Evolutionary conservation across 129 eudicot species (phyloP).

Genomic region (Deinandra increscens): DNA sequence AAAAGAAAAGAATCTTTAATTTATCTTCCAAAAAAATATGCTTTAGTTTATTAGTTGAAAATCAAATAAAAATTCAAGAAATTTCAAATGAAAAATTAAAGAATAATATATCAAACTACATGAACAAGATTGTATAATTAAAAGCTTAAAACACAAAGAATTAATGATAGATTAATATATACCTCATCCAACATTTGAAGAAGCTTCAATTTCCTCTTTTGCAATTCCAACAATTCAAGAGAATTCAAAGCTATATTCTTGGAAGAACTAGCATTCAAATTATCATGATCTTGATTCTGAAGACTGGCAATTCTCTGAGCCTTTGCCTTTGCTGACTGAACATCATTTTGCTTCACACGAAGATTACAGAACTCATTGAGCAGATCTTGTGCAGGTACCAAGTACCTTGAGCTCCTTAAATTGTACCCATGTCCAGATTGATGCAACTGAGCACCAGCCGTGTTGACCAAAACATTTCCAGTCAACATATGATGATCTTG

Average conservation of each 20-base stretch:
- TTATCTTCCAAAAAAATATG: neutral
- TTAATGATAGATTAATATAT: slow-evolving; percentile 14
- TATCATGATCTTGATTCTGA: slow-evolving; percentile 42
- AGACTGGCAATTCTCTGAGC: slow-evolving; percentile 23
- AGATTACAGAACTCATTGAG: slow-evolving; percentile 82
- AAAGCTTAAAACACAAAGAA: neutral
- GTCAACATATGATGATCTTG: slow-evolving; percentile 40
- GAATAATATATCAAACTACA: too few relatives aligned
- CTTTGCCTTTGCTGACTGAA: slow-evolving; percentile 40
- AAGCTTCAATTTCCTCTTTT: slow-evolving; percentile 79
- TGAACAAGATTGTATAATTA: slow-evolving; percentile 2
- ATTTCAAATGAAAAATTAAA: slow-evolving; percentile 4
- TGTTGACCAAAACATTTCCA: slow-evolving; percentile 18
- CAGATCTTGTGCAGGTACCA: slow-evolving; percentile 73
- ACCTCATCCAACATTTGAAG: slow-evolving; percentile 98
- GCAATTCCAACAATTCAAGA: slow-evolving; percentile 80
- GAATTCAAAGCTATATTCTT: slow-evolving; percentile 54
- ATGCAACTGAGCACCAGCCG: slow-evolving; percentile 22
- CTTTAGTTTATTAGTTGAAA: slow-evolving; percentile 49
- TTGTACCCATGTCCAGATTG: slow-evolving; percentile 29
- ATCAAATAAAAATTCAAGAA: slow-evolving; percentile 2
- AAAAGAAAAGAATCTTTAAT: slow-evolving; percentile 21
- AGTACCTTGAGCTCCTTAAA: slow-evolving; percentile 75
- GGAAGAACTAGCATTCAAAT: slow-evolving; percentile 32
- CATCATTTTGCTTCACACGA: slow-evolving; percentile 49